Evolutionary conservation across 2,329 filamentous ascomycete species (phyloP).

Genomic region (Alternaria sp.): DNA sequence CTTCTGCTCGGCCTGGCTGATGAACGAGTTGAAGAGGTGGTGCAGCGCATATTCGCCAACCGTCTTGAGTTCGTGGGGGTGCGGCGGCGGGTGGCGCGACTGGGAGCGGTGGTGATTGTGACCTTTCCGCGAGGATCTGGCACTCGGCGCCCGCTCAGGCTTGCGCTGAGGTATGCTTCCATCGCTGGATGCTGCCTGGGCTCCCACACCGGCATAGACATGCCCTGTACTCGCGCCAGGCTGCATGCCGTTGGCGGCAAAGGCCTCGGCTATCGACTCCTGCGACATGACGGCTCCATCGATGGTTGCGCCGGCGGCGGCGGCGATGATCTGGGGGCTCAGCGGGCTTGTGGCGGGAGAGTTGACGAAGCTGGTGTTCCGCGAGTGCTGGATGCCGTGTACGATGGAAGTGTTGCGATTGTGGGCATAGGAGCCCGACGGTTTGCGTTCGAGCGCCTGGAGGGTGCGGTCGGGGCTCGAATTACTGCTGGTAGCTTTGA

Average conservation of each 20-base stretch:
- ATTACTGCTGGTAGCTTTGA: conserved; percentile 42
- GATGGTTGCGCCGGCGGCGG: conserved; percentile 47
- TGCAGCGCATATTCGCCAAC: conserved; percentile 98
- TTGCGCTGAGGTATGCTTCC: conserved; percentile 39
- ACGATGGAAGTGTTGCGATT: conserved; percentile 97
- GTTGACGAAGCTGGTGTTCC: conserved; percentile 87
- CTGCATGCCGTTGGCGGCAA: conserved; percentile 41
- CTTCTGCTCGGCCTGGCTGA: conserved; percentile 95
- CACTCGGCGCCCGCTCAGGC: conserved; percentile 58
- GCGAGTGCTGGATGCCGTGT: conserved; percentile 89
- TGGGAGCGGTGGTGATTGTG: conserved; percentile 80
- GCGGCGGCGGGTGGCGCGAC: conserved; percentile 69
- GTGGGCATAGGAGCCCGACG: conserved; percentile 75
- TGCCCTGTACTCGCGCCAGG: conserved; percentile 18
- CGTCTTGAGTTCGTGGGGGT: conserved; percentile 80
- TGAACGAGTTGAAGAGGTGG: conserved; percentile 96
- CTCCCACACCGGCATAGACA: conserved; percentile 17
- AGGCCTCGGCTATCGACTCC: conserved; percentile 50
- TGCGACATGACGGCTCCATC: conserved; percentile 53
- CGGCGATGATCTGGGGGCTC: conserved; percentile 83
- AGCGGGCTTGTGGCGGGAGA: conserved; percentile 80
- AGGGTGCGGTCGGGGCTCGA: conserved; percentile 51
- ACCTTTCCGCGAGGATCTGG: conserved; percentile 74
- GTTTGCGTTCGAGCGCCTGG: conserved; percentile 56
- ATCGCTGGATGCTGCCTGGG: conserved; percentile 23